Evolutionary conservation across 164 flowering plant genomes (phyloP), one percentile per base, ranked within the genome.

Genomic region (Magnolia kwangsiensis): DNA sequence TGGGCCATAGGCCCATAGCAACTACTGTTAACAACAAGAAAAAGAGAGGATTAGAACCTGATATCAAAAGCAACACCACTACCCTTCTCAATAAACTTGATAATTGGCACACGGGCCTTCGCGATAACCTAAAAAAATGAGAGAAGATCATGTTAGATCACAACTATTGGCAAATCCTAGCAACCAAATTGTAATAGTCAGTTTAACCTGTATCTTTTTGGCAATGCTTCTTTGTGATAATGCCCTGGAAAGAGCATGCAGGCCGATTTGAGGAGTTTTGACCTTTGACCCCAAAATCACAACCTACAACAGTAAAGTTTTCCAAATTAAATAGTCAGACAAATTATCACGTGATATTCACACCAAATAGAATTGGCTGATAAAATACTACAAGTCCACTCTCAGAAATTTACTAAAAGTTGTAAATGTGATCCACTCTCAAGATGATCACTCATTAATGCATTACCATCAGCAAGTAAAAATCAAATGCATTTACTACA

Each of bases 101-200:
- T 78, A 76, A 93, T 95, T 45, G 98, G 98, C 51, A 95, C 97
- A 74, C 98, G 97, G 59, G 98, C 98, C 83, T 88, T 92, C 59
- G 87, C 94, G 78, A 95, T 95, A 65, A 93, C 98, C 98, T 95
- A 80, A 76, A 14, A 79, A 81, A 73, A 58, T 27, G 19, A 67
- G 10, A 68, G 19, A 14, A 14, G 14, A 73, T 10, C 64, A 66
- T 16, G 2, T 82, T 24, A 85, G 72, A 76, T 24, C 20, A 29
- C 4, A 74, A 70, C 63, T 0, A 10, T 55, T 55, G 27, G 24
- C 45, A 3, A 71, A 19, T 29, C 9, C 4, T 68, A 66, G n/a
- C 64, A 27, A n/a, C 72, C 69, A 2, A 74, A 68, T 45, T 20
- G 9, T 19, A 1, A 66, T 78, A 50, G 59, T 55, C n/a, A 27